A percentile compares a stretch with the other conserved stretches of the same genome.
These are phyloP conservation scores for Suhomyces bolitotheri DNA, from an alignment of 1,139 yeast species.

Conservation along the genomic window DNA sequence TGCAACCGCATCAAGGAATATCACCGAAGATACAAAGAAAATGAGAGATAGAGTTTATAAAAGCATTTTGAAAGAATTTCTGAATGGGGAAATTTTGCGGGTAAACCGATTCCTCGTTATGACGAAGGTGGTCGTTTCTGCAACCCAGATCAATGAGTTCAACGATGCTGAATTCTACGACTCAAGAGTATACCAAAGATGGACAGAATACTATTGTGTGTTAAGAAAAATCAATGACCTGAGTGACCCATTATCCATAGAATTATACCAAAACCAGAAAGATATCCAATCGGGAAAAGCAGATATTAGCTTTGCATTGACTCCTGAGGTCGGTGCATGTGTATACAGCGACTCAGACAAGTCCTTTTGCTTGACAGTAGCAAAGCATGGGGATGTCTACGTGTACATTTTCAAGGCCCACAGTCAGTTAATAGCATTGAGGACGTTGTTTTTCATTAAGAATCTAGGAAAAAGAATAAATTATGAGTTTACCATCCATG, in stretches of 20 bases:
- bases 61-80: constrained; percentile 28
- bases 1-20: constrained; percentile 28
- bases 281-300: constrained; percentile 30
- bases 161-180: constrained; percentile 52
- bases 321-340: constrained; percentile 35
- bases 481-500: constrained; percentile 34
- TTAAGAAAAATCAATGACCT: constrained; percentile 56
- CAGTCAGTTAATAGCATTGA: constrained; percentile 51
- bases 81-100: constrained; percentile 62
- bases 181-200: constrained; percentile 61
- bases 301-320: constrained; percentile 24
- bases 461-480: constrained; percentile 33
- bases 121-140: constrained; percentile 36
- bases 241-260: constrained; percentile 54
- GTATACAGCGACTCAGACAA: constrained; percentile 71
- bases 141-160: constrained; percentile 16
- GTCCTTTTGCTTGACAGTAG: constrained; percentile 56
- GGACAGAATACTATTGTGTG: constrained; percentile 75
- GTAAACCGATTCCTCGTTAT: constrained; percentile 67
- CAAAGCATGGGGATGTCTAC: constrained; percentile 24
- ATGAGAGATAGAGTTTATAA: constrained; percentile 23
- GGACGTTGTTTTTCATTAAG: constrained; percentile 65
- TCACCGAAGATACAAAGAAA: constrained; percentile 21
- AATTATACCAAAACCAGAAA: constrained; percentile 53
- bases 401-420: constrained; percentile 58